These are phyloP conservation scores for Magnaporthiopsis rhizophila DNA, from an alignment of 2,329 filamentous ascomycete genomes.

Conservation along the genomic window DNA sequence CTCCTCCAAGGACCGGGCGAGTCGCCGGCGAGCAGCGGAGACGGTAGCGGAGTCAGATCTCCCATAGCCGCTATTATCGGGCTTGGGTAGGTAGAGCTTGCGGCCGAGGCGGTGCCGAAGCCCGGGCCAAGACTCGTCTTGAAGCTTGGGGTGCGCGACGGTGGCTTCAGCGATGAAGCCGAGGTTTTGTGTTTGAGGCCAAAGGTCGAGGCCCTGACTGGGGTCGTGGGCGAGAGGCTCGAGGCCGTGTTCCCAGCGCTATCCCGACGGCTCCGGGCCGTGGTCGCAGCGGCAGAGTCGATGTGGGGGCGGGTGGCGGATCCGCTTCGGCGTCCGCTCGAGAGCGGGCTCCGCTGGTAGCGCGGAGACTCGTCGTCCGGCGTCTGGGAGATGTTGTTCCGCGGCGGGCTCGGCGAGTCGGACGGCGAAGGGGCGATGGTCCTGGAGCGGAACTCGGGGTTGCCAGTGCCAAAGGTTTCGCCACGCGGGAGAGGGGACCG, in stretches of 20 bases:
- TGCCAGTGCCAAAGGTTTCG: background rate
- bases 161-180: conserved; percentile 37
- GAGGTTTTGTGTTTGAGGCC: conserved; percentile 32
- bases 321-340: background rate
- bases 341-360: conserved; percentile 10
- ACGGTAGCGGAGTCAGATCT: conserved; percentile 71
- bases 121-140: conserved; percentile 42
- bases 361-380: conserved; percentile 9
- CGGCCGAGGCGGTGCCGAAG: conserved; percentile 43
- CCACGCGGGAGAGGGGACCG: background rate
- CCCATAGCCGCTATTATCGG: conserved; percentile 69
- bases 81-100: conserved; percentile 63
- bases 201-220: conserved; percentile 17
- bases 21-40: conserved; percentile 58
- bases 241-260: conserved; percentile 11
- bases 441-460: conserved; percentile 19
- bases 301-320: background rate
- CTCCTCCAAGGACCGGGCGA: conserved; percentile 61
- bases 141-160: conserved; percentile 53
- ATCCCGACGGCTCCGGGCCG: conserved; percentile 7
- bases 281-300: background rate
- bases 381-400: conserved; percentile 8
- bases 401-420: conserved; percentile 13
- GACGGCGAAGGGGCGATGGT: conserved; percentile 23
- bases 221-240: conserved; percentile 15